phyloP scores from a whole-genome alignment of 1,284 basidiomycete species.

The Neonothopanus nambi region DNA sequence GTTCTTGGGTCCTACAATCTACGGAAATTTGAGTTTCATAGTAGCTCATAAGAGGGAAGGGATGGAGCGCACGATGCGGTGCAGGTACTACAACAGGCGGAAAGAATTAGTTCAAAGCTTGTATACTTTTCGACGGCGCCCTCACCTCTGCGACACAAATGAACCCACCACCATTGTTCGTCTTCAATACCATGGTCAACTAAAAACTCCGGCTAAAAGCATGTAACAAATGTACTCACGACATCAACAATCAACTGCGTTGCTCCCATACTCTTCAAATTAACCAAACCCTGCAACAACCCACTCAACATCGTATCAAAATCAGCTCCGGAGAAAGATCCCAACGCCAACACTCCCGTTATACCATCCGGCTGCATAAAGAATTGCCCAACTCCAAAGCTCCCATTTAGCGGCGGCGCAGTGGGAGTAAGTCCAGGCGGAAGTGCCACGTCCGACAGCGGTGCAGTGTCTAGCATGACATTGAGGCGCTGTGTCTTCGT shows the following conservation, averaged over 20 bases:
- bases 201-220: not conserved
- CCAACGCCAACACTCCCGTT: slow-evolving; percentile 60
- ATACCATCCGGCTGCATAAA: slow-evolving; percentile 51
- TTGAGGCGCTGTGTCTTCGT: slow-evolving; percentile 23
- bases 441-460: slow-evolving; percentile 48
- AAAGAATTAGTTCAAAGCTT: not conserved
- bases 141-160: slow-evolving; percentile 61
- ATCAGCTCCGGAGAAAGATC: slow-evolving; percentile 52
- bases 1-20: slow-evolving; percentile 55
- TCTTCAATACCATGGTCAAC: slow-evolving; percentile 29
- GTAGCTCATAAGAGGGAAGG: not conserved
- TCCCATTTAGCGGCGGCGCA: slow-evolving; percentile 40
- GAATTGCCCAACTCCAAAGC: slow-evolving; percentile 52
- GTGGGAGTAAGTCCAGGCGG: slow-evolving; percentile 46
- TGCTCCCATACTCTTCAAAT: slow-evolving; percentile 51
- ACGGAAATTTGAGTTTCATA: not conserved
- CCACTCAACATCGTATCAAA: slow-evolving; percentile 43
- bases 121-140: slow-evolving; percentile 5
- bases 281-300: slow-evolving; percentile 48
- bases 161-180: slow-evolving; percentile 63
- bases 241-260: slow-evolving; percentile 59
- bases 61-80: slow-evolving; percentile 51
- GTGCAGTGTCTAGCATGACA: slow-evolving; percentile 50
- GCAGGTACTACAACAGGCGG: slow-evolving; percentile 49
- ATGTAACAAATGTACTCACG: slow-evolving; percentile 33